Conservation (phyloP, 306 rosid genomes). For the Pyrus communis region DNA sequence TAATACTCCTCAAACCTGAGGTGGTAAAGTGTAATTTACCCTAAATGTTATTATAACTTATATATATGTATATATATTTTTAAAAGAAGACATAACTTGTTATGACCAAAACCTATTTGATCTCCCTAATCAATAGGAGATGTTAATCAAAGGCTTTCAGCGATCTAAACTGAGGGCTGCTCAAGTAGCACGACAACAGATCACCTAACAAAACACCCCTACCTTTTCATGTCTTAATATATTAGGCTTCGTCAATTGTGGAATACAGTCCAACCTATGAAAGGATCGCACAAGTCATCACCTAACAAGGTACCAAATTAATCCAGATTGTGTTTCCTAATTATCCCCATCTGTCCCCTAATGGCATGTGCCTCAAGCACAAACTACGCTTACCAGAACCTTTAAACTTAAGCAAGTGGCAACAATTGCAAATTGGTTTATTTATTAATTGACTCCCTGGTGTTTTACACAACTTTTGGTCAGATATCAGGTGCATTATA, state of each 20-base stretch:
- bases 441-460: conserved; percentile 13
- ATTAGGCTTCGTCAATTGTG: conserved; percentile 11
- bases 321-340: conserved; percentile 13
- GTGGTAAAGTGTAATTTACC: too few relatives aligned
- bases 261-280: conserved; percentile 15
- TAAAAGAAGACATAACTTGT: too few relatives aligned
- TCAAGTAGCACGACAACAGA: conserved; percentile 8
- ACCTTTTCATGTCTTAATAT: conserved; percentile 10
- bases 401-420: conserved; percentile 28
- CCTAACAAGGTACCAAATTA: conserved; percentile 26
- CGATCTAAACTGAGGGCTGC: neutral
- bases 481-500: conserved; percentile 18
- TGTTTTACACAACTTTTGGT: conserved; percentile 13
- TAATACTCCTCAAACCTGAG: too few relatives aligned
- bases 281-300: conserved; percentile 23
- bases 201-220: neutral
- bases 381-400: conserved; percentile 43
- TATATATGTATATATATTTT: too few relatives aligned
- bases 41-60: too few relatives aligned
- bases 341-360: neutral
- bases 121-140: neutral
- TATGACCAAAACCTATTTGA: too few relatives aligned
- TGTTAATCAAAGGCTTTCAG: neutral
- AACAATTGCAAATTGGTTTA: conserved; percentile 18
- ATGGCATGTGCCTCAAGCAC: conserved; percentile 61